Conservation (phyloP, 371 early-diverging fungal genomes). For the Globomyces sp. region DNA sequence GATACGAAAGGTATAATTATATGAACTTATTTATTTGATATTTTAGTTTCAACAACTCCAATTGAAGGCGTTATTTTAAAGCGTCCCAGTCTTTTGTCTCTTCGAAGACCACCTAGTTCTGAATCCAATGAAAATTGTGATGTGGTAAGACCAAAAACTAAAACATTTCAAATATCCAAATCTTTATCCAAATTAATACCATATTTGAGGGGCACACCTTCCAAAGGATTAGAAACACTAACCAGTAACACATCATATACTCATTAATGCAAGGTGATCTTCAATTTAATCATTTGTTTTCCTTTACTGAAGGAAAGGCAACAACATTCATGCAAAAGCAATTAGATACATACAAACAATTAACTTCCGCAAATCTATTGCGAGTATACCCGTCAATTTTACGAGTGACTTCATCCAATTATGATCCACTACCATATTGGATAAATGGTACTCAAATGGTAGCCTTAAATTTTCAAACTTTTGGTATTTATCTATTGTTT, state of each 20-base stretch:
- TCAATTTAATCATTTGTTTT: constrained; percentile 8
- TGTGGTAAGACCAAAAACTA: too few relatives aligned
- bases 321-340: background rate
- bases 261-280: constrained; percentile 22
- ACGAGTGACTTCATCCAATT: constrained; percentile 72
- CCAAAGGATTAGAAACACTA: constrained; percentile 1
- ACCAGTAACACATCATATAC: background rate
- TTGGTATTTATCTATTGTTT: constrained; percentile 18
- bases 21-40: too few relatives aligned
- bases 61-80: too few relatives aligned
- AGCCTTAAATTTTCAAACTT: constrained; percentile 79
- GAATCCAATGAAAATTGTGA: too few relatives aligned
- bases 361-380: constrained; percentile 39
- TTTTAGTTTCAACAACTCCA: too few relatives aligned
- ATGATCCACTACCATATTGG: constrained; percentile 77
- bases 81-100: too few relatives aligned
- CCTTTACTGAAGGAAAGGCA: constrained; percentile 2
- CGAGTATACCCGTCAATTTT: constrained; percentile 74
- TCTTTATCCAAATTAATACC: constrained; percentile 9
- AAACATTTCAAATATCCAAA: background rate
- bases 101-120: too few relatives aligned
- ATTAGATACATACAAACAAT: background rate
- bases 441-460: constrained; percentile 76
- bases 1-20: too few relatives aligned
- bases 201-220: constrained; percentile 7